Base-by-base conservation (phyloP, 2,329 filamentous ascomycete species). In the Pseudogymnoascus sp. region DNA sequence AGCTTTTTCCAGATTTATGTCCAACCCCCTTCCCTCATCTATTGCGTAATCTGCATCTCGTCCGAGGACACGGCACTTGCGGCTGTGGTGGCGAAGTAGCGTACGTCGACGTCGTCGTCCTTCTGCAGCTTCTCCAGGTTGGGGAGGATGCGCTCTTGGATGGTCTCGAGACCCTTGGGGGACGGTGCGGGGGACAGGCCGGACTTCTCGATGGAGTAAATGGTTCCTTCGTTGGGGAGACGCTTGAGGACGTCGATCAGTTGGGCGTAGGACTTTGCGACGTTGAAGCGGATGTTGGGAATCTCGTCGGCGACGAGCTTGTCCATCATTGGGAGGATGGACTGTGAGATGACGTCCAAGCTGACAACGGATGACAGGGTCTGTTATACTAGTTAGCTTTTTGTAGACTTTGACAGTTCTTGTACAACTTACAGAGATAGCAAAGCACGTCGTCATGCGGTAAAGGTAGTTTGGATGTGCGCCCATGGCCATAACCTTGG, bases 381-480 rank as follows among this genome's bases (percentile, higher is more conserved):
- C 94, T 99, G 68, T 58, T 64, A 39, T 70, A 74, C 61, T 61
- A 51, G 44, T 66, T 63, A 67, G 63, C 41, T 65, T 29, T 29
- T n/a, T 39, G 35, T 21, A 25, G 13, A 58, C 42, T 33, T 44
- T 58, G n/a, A 21, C 42, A 6, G 25, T 13, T 58, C 5, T 29
- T 38, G n/a, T 15, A 9, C 2, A 8, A 84, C 90, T 81, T 83
- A 99, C 94, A 70, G 92, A 93, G 68, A 99, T 95, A 65, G 94
- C 94, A 75, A 99, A 99, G 79, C 93, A 97, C n/a, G 94, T 99
- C 8, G 94, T 99, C 94, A 99, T 99, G 74, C 94, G 86, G 83
- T 99, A 99, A 61, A 99, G 88, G 75, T 99, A 99, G 80, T 99
- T 99, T 65, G 93, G 91, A 75, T 99, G 94, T 73, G 91, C 90